Evolutionary conservation across 2,329 filamentous ascomycete genomes (phyloP).

Genomic region (Aspergillus versicolor): DNA sequence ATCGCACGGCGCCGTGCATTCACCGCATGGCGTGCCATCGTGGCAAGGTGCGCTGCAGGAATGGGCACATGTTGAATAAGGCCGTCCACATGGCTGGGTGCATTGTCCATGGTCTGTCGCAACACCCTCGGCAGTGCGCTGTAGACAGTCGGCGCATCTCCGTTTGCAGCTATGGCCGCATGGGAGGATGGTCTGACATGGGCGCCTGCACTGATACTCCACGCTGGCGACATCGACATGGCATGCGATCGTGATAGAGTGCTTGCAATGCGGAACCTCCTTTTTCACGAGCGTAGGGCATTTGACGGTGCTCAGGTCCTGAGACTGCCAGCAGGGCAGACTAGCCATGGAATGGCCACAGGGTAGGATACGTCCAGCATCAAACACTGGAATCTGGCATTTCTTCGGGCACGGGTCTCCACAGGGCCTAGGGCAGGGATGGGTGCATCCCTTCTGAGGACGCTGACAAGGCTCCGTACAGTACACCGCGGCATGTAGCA

Average conservation of each 20-base stretch:
- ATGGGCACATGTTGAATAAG: conserved; percentile 58
- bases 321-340: conserved; percentile 40
- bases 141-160: conserved; percentile 51
- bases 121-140: conserved; percentile 29
- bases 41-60: conserved; percentile 56
- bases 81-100: conserved; percentile 49
- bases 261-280: conserved; percentile 55
- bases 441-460: conserved; percentile 38
- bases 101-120: conserved; percentile 44
- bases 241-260: conserved; percentile 55
- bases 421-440: conserved; percentile 43
- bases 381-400: conserved; percentile 26
- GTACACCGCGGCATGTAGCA: conserved; percentile 41
- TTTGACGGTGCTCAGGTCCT: conserved; percentile 46
- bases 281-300: conserved; percentile 53
- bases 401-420: conserved; percentile 40
- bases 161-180: conserved; percentile 62
- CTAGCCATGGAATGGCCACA: conserved; percentile 32
- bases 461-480: conserved; percentile 45
- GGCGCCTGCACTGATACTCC: conserved; percentile 48
- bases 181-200: conserved; percentile 47
- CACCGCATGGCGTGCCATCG: conserved; percentile 28
- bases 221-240: conserved; percentile 42
- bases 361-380: conserved; percentile 7
- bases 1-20: conserved; percentile 49